Evolutionary conservation across 2,329 filamentous ascomycete genomes (phyloP).

Genomic region (Myriosclerotinia curreyana): DNA sequence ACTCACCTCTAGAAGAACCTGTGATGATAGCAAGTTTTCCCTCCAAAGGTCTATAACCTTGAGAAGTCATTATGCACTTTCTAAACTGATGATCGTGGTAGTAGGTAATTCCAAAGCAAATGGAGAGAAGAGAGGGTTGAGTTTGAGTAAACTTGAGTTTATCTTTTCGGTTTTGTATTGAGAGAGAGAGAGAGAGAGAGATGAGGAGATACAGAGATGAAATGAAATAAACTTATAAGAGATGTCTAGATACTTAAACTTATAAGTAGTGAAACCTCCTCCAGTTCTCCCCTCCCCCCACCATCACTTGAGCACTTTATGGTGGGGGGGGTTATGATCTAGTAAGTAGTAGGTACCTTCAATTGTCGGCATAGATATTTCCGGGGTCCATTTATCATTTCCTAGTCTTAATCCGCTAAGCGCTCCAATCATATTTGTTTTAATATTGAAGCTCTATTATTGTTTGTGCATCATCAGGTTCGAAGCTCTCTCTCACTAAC

Average conservation of each 20-base stretch:
- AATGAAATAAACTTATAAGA: neutral
- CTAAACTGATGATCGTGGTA: constrained; percentile 12
- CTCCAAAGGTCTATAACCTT: constrained; percentile 47
- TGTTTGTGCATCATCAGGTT: neutral
- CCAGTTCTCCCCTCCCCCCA: neutral
- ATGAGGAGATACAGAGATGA: neutral
- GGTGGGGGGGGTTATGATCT: neutral
- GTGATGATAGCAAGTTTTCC: constrained; percentile 78
- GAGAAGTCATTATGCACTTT: constrained; percentile 22
- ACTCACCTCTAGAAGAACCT: constrained; percentile 70
- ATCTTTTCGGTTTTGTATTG: neutral
- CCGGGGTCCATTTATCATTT: constrained; percentile 12
- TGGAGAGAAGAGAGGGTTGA: neutral
- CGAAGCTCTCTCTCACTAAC: neutral
- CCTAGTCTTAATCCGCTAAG: neutral
- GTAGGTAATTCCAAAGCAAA: too few species aligned
- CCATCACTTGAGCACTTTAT: constrained; percentile 1
- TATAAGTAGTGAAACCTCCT: neutral
- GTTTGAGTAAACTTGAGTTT: neutral
- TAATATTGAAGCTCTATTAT: neutral
- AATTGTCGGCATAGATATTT: constrained; percentile 9
- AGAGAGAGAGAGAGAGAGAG: neutral
- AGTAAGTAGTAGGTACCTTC: too few species aligned
- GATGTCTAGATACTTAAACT: neutral
- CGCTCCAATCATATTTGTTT: neutral